Conservation (phyloP, 2,329 filamentous ascomycete genomes). For the Pyricularia pennisetigena region DNA sequence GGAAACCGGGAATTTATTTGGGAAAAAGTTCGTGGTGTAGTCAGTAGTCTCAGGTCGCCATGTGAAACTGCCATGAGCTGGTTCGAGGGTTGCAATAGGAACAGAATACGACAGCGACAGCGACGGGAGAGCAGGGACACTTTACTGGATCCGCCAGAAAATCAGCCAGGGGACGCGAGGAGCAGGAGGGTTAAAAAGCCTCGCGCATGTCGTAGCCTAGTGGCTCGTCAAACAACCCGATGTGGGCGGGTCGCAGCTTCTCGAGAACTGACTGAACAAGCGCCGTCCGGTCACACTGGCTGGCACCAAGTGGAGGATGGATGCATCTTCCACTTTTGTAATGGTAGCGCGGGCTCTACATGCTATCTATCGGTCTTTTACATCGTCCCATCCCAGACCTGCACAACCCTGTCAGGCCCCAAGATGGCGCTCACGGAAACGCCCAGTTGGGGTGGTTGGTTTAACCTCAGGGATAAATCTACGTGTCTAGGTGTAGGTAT, state of each 20-base stretch:
- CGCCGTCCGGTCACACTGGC: neutral
- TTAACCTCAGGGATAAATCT: neutral
- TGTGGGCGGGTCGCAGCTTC: neutral
- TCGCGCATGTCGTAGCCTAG: neutral
- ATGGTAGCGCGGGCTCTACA: neutral
- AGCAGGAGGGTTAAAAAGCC: neutral
- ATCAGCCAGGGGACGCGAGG: neutral
- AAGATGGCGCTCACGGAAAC: neutral
- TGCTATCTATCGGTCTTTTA: neutral
- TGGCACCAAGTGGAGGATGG: neutral
- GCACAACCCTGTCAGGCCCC: neutral
- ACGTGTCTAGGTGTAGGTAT: neutral
- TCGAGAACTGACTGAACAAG: neutral
- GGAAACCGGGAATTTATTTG: neutral
- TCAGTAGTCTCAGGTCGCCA: neutral
- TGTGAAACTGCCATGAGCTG: neutral
- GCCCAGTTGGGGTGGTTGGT: neutral
- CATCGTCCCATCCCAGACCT: neutral
- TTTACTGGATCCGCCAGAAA: neutral
- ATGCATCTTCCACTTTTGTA: neutral
- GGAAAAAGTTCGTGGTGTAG: neutral
- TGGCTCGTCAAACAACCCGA: neutral
- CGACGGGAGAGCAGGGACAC: neutral
- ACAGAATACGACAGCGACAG: neutral
- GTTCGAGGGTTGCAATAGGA: neutral